phyloP scores from a whole-genome alignment of 139 green algal genomes.

The Chlamydomonas incerta region DNA sequence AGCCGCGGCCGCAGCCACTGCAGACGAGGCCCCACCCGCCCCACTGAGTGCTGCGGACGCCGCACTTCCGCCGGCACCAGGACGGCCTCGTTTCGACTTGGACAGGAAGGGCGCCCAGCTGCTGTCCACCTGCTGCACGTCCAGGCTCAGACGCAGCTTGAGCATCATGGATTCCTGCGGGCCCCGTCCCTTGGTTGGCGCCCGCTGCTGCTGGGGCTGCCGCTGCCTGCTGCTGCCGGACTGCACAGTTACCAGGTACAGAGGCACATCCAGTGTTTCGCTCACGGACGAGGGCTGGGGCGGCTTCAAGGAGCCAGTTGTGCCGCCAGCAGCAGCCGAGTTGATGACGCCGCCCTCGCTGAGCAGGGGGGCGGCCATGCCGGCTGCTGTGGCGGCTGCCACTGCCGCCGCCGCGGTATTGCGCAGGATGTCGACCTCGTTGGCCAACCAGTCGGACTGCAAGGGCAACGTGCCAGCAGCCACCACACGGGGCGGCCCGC shows the following conservation, averaged over 20 bases:
- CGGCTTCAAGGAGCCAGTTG: neutral
- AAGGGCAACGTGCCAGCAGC: constrained; percentile 37
- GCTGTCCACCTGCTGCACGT: constrained; percentile 43
- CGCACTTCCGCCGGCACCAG: neutral
- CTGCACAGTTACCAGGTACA: neutral
- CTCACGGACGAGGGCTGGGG: neutral
- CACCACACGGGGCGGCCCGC: constrained; percentile 50
- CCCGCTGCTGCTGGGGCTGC: too few species aligned
- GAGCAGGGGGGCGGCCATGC: neutral
- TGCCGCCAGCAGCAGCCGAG: neutral
- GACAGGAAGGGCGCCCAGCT: constrained; percentile 41
- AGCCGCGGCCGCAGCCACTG: neutral
- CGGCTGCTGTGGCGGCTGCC: neutral
- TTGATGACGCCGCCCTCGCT: constrained; percentile 16
- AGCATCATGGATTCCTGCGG: neutral
- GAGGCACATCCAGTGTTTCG: constrained; percentile 3
- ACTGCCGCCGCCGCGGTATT: constrained; percentile 24
- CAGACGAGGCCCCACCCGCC: neutral
- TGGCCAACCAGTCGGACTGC: constrained; percentile 51
- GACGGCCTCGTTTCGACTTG: neutral
- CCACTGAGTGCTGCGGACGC: constrained; percentile 5
- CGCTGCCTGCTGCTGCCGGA: too few species aligned
- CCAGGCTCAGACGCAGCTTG: constrained; percentile 38
- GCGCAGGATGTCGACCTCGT: constrained; percentile 40
- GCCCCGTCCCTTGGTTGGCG: neutral